Conservation (phyloP, 2,329 filamentous ascomycete genomes). For the Colletotrichum plurivorum region DNA sequence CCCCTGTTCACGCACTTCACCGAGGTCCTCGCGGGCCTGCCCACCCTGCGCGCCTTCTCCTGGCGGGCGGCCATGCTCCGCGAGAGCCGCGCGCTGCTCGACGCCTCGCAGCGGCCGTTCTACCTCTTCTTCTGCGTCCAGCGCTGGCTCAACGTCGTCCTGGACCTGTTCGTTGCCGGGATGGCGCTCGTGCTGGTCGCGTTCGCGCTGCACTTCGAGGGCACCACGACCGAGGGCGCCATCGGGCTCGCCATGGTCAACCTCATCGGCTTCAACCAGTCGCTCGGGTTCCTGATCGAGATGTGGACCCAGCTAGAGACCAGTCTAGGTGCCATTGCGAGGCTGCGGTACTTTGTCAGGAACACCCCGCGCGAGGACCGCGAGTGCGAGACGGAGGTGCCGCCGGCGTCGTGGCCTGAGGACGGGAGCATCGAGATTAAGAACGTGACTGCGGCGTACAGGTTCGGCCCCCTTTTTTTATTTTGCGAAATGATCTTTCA, state of each 20-base stretch:
- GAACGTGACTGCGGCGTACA: slow-evolving; percentile 47
- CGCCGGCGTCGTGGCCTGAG: slow-evolving; percentile 46
- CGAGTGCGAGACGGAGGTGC: slow-evolving; percentile 11
- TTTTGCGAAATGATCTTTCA: slow-evolving; percentile 25
- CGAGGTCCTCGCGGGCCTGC: slow-evolving; percentile 62
- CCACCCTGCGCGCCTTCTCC: slow-evolving; percentile 64
- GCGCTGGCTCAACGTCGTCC: slow-evolving; percentile 62
- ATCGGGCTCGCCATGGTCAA: slow-evolving; percentile 49
- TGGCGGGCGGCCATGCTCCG: slow-evolving; percentile 58
- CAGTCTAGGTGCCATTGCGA: slow-evolving; percentile 51
- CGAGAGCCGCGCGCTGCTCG: slow-evolving; percentile 54
- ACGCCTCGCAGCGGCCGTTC: slow-evolving; percentile 63
- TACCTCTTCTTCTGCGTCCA: slow-evolving; percentile 65
- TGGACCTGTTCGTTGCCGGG: slow-evolving; percentile 64
- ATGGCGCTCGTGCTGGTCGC: slow-evolving; percentile 64
- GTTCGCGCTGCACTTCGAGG: slow-evolving; percentile 54
- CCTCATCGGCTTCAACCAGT: slow-evolving; percentile 48
- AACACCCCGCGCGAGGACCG: slow-evolving; percentile 48
- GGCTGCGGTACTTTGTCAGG: slow-evolving; percentile 48
- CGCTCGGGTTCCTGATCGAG: slow-evolving; percentile 49
- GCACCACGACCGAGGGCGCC: slow-evolving; percentile 46
- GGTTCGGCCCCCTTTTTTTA: slow-evolving; percentile 33
- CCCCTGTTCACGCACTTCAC: slow-evolving; percentile 66
- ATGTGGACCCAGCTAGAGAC: slow-evolving; percentile 55
- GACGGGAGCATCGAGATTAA: slow-evolving; percentile 47